Conservation (phyloP, 2,329 filamentous ascomycete species). For the Colletotrichum neosansevieriae region DNA sequence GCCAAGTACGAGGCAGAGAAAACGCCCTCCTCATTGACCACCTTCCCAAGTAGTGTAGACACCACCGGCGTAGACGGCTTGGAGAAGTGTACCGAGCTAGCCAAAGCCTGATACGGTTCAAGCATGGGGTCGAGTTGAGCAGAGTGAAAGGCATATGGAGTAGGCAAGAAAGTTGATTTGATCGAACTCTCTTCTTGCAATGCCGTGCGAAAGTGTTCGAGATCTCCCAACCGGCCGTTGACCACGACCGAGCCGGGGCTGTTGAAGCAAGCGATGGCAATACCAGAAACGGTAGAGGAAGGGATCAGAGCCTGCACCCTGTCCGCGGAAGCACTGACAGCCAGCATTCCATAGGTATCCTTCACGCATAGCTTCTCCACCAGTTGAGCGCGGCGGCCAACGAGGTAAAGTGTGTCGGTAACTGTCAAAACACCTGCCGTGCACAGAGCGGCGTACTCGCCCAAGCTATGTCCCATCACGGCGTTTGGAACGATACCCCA, state of each 20-base stretch:
- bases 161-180: constrained; percentile 59
- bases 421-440: constrained; percentile 77
- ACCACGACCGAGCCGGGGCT: constrained; percentile 80
- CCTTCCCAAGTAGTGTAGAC: constrained; percentile 72
- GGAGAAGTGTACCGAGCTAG: constrained; percentile 52
- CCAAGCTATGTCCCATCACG: constrained; percentile 73
- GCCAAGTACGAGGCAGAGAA: constrained; percentile 70
- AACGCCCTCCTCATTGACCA: constrained; percentile 58
- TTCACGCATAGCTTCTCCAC: constrained; percentile 73
- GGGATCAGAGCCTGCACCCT: constrained; percentile 65
- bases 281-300: constrained; percentile 45
- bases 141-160: constrained; percentile 67
- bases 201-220: constrained; percentile 57
- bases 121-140: constrained; percentile 66
- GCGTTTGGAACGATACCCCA: constrained; percentile 68
- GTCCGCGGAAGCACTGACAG: constrained; percentile 61
- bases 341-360: constrained; percentile 72
- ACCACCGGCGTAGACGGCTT: constrained; percentile 70
- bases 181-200: constrained; percentile 47
- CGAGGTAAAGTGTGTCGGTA: constrained; percentile 77
- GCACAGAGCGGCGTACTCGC: constrained; percentile 79
- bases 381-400: constrained; percentile 76
- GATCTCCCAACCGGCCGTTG: constrained; percentile 55
- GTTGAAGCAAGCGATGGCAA: constrained; percentile 76
- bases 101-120: constrained; percentile 66